These are phyloP conservation scores for Schoenoplectus triqueter DNA, from an alignment of 202 grass and related monocot genomes.

Conservation along the genomic window DNA sequence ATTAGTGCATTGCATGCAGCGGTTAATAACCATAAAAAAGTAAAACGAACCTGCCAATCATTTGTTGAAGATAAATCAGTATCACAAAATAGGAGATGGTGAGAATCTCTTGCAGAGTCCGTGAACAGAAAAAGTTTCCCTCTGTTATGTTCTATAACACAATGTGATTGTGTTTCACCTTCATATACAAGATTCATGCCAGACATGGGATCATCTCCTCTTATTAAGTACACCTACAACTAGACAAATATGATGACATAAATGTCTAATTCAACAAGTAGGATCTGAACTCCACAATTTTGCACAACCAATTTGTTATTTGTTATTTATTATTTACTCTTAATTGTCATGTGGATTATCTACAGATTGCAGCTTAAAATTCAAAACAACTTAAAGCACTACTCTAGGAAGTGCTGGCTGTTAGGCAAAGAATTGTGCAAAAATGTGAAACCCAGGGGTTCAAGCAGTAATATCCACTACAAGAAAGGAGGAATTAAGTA, in stretches of 20 bases:
- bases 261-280: slow-evolving; percentile 23
- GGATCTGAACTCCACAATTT: slow-evolving; percentile 4
- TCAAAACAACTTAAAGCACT: not conserved
- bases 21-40: slow-evolving; percentile 47
- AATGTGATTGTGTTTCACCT: slow-evolving; percentile 85
- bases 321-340: slow-evolving; percentile 4
- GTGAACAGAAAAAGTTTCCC: slow-evolving; percentile 84
- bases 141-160: slow-evolving; percentile 80
- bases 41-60: slow-evolving; percentile 64
- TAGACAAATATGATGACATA: slow-evolving; percentile 37
- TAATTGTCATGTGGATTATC: not conserved
- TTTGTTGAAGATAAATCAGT: slow-evolving; percentile 66
- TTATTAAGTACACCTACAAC: slow-evolving; percentile 95
- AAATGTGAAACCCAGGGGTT: not conserved
- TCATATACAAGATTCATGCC: slow-evolving; percentile 80
- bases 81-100: slow-evolving; percentile 69
- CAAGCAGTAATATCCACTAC: not conserved
- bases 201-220: slow-evolving; percentile 71
- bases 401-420: not conserved
- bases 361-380: not conserved
- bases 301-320: not conserved
- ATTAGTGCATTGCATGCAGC: slow-evolving; percentile 38
- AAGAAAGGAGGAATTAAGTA: slow-evolving; percentile 1
- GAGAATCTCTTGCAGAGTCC: slow-evolving; percentile 81
- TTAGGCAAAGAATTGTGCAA: not conserved